phyloP scores from a whole-genome alignment of 257 asterid species.

The Jasminum sambac region DNA sequence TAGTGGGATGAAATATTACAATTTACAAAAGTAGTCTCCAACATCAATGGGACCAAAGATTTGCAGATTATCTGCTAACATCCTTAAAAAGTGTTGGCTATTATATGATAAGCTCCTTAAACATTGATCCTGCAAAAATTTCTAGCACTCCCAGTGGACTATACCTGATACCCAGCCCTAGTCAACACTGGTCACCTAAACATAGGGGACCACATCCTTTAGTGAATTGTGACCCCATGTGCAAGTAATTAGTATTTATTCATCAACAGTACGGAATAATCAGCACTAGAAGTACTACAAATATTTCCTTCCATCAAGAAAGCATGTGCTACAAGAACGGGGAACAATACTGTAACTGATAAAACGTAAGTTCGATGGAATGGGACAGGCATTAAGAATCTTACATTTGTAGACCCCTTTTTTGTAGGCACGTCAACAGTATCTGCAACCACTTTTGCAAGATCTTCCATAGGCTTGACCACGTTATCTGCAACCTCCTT shows the following conservation, averaged over 20 bases:
- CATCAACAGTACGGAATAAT: too few species aligned
- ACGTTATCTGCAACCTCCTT: slow-evolving; percentile 14
- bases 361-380: background rate
- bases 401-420: slow-evolving; percentile 19
- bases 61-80: background rate
- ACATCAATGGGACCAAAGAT: background rate
- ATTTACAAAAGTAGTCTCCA: background rate
- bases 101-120: background rate
- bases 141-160: too few species aligned
- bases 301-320: too few species aligned
- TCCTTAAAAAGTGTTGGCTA: background rate
- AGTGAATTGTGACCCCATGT: too few species aligned
- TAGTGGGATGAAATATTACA: background rate
- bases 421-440: slow-evolving; percentile 23
- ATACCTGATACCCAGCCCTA: too few species aligned
- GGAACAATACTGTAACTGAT: background rate
- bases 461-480: slow-evolving; percentile 23
- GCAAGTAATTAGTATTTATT: too few species aligned
- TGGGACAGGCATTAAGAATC: background rate
- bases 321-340: background rate
- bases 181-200: too few species aligned
- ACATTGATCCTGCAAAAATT: background rate
- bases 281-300: too few species aligned
- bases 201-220: too few species aligned
- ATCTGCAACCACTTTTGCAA: slow-evolving; percentile 18